Conservation (phyloP, 768 basidiomycete genomes). For the Leucogyrophana mollusca region DNA sequence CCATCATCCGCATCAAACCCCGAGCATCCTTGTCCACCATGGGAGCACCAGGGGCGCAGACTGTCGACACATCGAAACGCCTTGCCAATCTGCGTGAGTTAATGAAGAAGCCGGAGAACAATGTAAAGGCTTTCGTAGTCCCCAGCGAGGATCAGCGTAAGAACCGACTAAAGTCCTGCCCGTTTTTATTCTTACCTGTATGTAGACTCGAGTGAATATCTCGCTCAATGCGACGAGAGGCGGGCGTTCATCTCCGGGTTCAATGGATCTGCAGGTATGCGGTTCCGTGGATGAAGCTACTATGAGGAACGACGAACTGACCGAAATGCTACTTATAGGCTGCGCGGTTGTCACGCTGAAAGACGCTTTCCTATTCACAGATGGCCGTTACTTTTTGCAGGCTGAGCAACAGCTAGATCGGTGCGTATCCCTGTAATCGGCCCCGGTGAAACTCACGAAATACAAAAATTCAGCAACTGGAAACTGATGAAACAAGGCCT, state of each 20-base stretch:
- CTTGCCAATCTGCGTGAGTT: slow-evolving; percentile 64
- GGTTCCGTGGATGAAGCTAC: neutral
- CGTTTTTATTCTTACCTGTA: slow-evolving; percentile 1
- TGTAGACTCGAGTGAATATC: slow-evolving; percentile 88
- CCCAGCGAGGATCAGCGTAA: slow-evolving; percentile 92
- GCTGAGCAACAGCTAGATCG: slow-evolving; percentile 85
- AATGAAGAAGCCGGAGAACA: slow-evolving; percentile 55
- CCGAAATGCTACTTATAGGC: slow-evolving; percentile 43
- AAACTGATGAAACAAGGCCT: slow-evolving; percentile 90
- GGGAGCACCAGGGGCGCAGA: slow-evolving; percentile 36
- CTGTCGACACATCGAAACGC: slow-evolving; percentile 62
- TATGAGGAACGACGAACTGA: slow-evolving; percentile 1
- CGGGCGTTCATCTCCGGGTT: slow-evolving; percentile 92
- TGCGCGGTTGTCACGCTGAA: slow-evolving; percentile 73
- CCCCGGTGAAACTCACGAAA: neutral
- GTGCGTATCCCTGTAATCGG: slow-evolving; percentile 38
- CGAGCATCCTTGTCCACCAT: slow-evolving; percentile 26
- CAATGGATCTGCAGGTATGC: slow-evolving; percentile 85
- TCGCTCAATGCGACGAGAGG: slow-evolving; percentile 79
- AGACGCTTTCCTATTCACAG: slow-evolving; percentile 85
- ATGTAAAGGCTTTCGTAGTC: slow-evolving; percentile 75
- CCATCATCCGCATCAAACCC: neutral
- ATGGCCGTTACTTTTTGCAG: slow-evolving; percentile 94
- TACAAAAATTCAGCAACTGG: slow-evolving; percentile 67
- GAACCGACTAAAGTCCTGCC: slow-evolving; percentile 21